phyloP scores from a whole-genome alignment of 164 flowering plant species.

The Macadamia tetraphylla region DNA sequence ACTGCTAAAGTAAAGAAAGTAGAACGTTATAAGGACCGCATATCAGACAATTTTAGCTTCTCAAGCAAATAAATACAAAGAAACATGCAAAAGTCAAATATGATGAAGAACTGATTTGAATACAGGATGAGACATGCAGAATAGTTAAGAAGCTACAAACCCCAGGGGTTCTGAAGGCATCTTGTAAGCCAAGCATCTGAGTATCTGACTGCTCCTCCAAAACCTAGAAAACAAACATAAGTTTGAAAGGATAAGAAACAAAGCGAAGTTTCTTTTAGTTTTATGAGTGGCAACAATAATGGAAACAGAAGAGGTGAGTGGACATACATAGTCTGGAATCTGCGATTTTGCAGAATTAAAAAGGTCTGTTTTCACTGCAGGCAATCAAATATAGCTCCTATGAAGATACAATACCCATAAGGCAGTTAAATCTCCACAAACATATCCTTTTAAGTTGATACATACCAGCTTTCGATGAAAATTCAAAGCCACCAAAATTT shows the following conservation, averaged over 20 bases:
- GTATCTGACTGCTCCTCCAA: constrained; percentile 52
- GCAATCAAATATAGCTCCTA: not conserved
- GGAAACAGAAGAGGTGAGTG: not conserved
- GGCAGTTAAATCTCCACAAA: not conserved
- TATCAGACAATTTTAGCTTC: not conserved
- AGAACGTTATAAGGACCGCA: not conserved
- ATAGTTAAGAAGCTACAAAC: constrained; percentile 25
- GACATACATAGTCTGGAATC: constrained; percentile 53
- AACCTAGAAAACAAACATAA: constrained; percentile 24
- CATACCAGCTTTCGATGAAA: constrained; percentile 56
- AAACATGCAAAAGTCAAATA: not conserved
- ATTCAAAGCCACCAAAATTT: constrained; percentile 40
- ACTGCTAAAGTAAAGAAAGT: not conserved
- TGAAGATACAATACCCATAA: not conserved
- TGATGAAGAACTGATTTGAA: constrained; percentile 1
- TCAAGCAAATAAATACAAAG: not conserved
- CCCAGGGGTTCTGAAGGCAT: constrained; percentile 66
- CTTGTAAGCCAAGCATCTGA: constrained; percentile 42
- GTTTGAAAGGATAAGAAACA: not conserved
- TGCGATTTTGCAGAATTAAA: constrained; percentile 40
- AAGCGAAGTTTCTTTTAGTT: not conserved
- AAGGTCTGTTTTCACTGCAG: constrained; percentile 38
- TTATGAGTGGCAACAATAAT: not conserved
- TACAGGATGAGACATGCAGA: not conserved
- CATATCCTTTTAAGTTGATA: not conserved